Evolutionary conservation across 768 basidiomycete genomes (phyloP).

Genomic region (Neoboletus brunneissimus): DNA sequence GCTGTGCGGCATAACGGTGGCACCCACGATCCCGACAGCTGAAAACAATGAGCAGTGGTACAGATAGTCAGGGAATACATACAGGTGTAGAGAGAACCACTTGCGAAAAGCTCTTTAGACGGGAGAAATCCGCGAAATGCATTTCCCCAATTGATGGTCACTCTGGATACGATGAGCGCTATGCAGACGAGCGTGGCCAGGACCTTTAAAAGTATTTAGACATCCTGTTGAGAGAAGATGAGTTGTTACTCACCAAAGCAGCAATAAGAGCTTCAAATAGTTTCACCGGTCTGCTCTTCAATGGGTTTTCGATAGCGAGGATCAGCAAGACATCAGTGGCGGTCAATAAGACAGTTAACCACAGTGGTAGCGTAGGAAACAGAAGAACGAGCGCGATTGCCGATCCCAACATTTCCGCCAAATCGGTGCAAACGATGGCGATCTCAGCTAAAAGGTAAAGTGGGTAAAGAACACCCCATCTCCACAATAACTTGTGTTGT

Average conservation of each 20-base stretch:
- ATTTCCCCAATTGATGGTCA: conserved; percentile 66
- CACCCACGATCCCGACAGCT: conserved; percentile 75
- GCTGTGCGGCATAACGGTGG: conserved; percentile 92
- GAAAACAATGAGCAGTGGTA: conserved; percentile 15
- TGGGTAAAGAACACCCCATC: conserved; percentile 63
- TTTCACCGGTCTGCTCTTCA: conserved; percentile 62
- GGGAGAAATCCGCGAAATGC: conserved; percentile 79
- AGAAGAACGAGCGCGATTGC: conserved; percentile 79
- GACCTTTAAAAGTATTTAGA: conserved; percentile 38
- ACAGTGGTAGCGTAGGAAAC: conserved; percentile 65
- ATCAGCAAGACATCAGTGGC: conserved; percentile 67
- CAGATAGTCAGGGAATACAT: conserved; percentile 21
- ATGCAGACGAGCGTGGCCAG: conserved; percentile 77
- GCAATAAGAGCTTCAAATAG: conserved; percentile 67
- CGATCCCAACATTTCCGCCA: conserved; percentile 79
- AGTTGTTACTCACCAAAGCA: conserved; percentile 44
- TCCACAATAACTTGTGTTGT: conserved; percentile 51
- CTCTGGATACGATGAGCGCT: conserved; percentile 67
- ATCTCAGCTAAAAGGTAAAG: conserved; percentile 64
- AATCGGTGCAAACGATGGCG: conserved; percentile 73
- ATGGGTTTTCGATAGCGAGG: conserved; percentile 68
- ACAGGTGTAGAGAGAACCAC: conserved; percentile 66
- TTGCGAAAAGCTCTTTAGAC: conserved; percentile 56
- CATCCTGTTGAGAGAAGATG: background rate
- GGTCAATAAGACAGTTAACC: conserved; percentile 69